A percentile compares a stretch with the other conserved stretches of the same genome.
Evolutionary conservation across 129 eudicot species (phyloP).

Genomic region (Erigeron canadensis): DNA sequence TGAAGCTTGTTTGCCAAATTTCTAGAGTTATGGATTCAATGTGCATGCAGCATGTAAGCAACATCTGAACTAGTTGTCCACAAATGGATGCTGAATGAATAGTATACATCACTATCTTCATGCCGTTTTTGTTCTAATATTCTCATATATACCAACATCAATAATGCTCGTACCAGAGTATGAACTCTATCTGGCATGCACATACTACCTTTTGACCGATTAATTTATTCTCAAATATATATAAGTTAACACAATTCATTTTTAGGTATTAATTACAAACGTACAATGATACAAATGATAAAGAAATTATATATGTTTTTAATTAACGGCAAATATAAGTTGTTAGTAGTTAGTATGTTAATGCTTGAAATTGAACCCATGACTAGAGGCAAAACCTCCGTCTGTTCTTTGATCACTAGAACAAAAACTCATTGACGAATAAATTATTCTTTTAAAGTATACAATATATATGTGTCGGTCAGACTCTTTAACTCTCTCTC

Average conservation of each 20-base stretch:
- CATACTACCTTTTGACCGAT: neutral
- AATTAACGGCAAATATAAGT: too few species aligned
- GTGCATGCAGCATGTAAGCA: constrained; percentile 19
- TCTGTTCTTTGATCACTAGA: too few species aligned
- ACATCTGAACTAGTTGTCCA: constrained; percentile 24
- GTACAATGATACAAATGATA: too few species aligned
- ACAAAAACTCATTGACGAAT: too few species aligned
- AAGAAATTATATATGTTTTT: too few species aligned
- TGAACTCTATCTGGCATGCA: neutral
- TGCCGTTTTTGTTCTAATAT: constrained; percentile 24
- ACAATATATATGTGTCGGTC: neutral
- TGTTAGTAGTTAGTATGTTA: too few species aligned
- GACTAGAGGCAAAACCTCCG: too few species aligned
- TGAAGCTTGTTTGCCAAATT: constrained; percentile 28
- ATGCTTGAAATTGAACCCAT: too few species aligned
- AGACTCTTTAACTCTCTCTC: constrained; percentile 8
- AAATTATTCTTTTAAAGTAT: too few species aligned
- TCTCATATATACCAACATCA: constrained; percentile 21
- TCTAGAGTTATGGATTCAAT: constrained; percentile 7
- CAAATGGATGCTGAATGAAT: constrained; percentile 22
- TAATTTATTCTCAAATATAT: constrained; percentile 2
- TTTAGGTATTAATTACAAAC: too few species aligned
- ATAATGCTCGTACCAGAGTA: constrained; percentile 17
- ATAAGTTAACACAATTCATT: neutral
- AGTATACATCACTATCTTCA: constrained; percentile 18